Percentiles rank a stretch among this genome's conserved stretches.
Evolutionary conservation across 352 stramenopile genomes (phyloP).

Genomic region (Pythium dissimile): DNA sequence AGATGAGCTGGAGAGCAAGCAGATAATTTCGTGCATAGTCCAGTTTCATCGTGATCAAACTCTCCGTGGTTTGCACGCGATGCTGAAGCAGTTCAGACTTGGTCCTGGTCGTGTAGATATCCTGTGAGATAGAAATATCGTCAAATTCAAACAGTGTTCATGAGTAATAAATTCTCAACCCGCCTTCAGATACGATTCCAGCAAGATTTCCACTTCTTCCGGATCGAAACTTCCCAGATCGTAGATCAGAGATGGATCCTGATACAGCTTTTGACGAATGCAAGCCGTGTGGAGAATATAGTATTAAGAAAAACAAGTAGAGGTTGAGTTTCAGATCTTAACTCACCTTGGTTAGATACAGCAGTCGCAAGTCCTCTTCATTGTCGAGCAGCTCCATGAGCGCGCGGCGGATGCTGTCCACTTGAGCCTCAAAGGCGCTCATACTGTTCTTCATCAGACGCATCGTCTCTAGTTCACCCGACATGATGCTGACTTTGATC

Average conservation of each 20-base stretch:
- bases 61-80: slow-evolving; percentile 33
- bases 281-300: no score
- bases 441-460: slow-evolving; percentile 39
- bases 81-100: slow-evolving; percentile 30
- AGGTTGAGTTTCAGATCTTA: not conserved
- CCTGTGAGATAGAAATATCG: slow-evolving; percentile 10
- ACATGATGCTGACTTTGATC: slow-evolving; percentile 23
- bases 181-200: slow-evolving; percentile 37
- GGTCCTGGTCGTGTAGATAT: slow-evolving; percentile 34
- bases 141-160: no score
- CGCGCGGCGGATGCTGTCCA: slow-evolving; percentile 29
- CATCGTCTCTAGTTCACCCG: slow-evolving; percentile 34
- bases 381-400: slow-evolving; percentile 35
- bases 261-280: no score
- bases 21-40: slow-evolving; percentile 52
- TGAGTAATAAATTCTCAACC: not conserved
- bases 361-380: slow-evolving; percentile 30
- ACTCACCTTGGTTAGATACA: slow-evolving; percentile 33
- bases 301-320: not conserved
- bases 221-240: slow-evolving; percentile 33
- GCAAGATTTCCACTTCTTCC: slow-evolving; percentile 33
- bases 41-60: slow-evolving; percentile 44
- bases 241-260: slow-evolving; percentile 24
- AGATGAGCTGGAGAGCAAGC: slow-evolving; percentile 39
- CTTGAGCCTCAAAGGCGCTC: slow-evolving; percentile 29